phyloP scores from a whole-genome alignment of 139 green algal genomes.

The Mesostigma viride region DNA sequence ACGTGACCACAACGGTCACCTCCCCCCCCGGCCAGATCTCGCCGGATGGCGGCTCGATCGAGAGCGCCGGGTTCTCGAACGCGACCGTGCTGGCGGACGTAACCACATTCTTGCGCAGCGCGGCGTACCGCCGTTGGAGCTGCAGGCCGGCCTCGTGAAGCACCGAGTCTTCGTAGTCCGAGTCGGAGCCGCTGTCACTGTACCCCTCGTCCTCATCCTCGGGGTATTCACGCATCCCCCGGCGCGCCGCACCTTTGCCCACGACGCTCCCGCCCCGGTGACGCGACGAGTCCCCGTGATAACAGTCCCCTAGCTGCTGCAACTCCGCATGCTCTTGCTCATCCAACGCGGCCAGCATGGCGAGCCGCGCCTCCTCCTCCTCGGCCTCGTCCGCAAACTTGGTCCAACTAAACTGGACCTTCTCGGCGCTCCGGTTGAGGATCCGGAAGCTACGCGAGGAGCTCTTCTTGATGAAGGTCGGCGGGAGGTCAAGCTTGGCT shows the following conservation, averaged over 20 bases:
- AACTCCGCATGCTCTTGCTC: too few species aligned
- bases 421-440: conserved; percentile 30
- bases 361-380: conserved; percentile 31
- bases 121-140: too few species aligned
- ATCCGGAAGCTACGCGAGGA: conserved; percentile 53
- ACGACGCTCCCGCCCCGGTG: too few species aligned
- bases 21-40: conserved; percentile 46
- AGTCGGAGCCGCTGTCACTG: too few species aligned
- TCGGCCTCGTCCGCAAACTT: conserved; percentile 27
- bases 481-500: conserved; percentile 38
- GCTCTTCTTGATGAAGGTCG: conserved; percentile 57
- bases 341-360: too few species aligned
- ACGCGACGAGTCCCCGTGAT: too few species aligned
- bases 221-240: too few species aligned
- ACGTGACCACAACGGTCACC: conserved; percentile 55
- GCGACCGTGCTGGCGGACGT: conserved; percentile 38
- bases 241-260: too few species aligned
- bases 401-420: conserved; percentile 28
- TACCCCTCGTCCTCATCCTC: too few species aligned
- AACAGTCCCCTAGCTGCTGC: too few species aligned
- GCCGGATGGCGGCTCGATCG: conserved; percentile 42
- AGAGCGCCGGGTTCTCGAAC: conserved; percentile 36
- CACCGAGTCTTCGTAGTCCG: conserved; percentile 5
- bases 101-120: too few species aligned
- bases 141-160: background rate